A percentile compares a stretch with the other conserved stretches of the same genome.
These are phyloP conservation scores for Senecio squalidus DNA, from an alignment of 140 eudicot genomes.

Conservation along the genomic window DNA sequence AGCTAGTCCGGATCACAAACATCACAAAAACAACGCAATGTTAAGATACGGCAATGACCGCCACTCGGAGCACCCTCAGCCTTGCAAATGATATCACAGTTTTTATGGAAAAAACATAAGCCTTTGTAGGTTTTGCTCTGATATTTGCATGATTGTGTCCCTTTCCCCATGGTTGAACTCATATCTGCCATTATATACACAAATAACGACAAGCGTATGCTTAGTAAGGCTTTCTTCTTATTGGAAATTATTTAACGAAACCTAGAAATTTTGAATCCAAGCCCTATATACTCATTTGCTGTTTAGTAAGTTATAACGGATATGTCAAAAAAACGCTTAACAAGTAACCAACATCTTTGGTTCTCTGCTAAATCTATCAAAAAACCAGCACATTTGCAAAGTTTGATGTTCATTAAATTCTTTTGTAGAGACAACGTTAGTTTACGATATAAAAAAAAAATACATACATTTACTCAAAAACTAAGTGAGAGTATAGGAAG, in stretches of 20 bases:
- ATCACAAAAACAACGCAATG: constrained; percentile 29
- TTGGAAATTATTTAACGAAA: not conserved
- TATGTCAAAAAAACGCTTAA: not conserved
- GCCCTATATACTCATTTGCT: too few relatives aligned
- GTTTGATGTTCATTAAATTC: too few relatives aligned
- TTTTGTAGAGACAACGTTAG: too few relatives aligned
- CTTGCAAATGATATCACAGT: constrained; percentile 31
- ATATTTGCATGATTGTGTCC: constrained; percentile 22
- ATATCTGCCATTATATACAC: constrained; percentile 10
- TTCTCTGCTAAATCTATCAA: not conserved
- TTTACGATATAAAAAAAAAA: not conserved
- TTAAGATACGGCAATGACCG: constrained; percentile 27
- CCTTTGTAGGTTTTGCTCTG: constrained; percentile 30
- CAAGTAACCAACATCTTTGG: not conserved
- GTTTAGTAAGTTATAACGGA: too few relatives aligned
- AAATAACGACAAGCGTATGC: not conserved
- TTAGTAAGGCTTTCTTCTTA: not conserved
- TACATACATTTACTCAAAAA: not conserved
- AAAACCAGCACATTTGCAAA: not conserved
- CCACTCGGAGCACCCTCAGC: constrained; percentile 37
- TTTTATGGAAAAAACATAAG: constrained; percentile 23
- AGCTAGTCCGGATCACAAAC: constrained; percentile 29
- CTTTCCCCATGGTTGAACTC: constrained; percentile 19
- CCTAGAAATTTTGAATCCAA: too few relatives aligned
- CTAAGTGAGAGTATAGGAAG: not conserved